Base-by-base conservation (phyloP, 23 red algal genomes). In the Gracilaria caudata region DNA sequence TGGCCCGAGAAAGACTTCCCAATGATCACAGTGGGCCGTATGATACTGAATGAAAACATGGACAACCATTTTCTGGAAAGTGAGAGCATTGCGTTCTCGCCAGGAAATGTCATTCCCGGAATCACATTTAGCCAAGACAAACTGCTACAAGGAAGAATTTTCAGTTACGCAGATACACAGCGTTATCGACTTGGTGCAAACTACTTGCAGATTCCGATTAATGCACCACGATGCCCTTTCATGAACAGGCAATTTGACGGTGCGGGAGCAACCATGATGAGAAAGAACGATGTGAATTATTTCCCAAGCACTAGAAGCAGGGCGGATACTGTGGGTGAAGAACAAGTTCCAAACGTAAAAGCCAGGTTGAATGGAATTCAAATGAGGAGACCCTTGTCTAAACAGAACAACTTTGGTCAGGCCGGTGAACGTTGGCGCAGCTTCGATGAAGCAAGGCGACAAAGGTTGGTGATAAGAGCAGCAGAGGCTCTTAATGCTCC, bases 81-180 rank as follows among this genome's bases (percentile, higher is more conserved):
- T 61, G 96, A 98, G 89, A 80, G 88, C 66, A 88, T 98, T 65
- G 96, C 96, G 35, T 95, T 98, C 60, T 98, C 92, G 30, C 96
- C 96, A 28, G 96, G 85, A 2, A 88, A 93, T 21, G 77, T 98
- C 38, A 87, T 98, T 21, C 96, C 96, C 14, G 96, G 96, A 29
- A 95, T 98, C 63, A 89, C 90, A 46, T 92, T 87, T 23, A 92
- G 92, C 34, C 92, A 98, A 34, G 96, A 98, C 82, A 98, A 98
- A 51, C 55, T 98, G 66, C 88, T 98, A 16, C 96, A 98, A 56
- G 89, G 86, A 14, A 92, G 96, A 23, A 88, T 98, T 23, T 95
- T 98, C 73, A 92, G 86, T 32, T 98, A 98, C 60, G 86, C 86
- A 56, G 96, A 98, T 73, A 98, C 96, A 65, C 96, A 98, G 85